Conservation (phyloP, 2,329 filamentous ascomycete species). For the Myriosclerotinia curreyana region DNA sequence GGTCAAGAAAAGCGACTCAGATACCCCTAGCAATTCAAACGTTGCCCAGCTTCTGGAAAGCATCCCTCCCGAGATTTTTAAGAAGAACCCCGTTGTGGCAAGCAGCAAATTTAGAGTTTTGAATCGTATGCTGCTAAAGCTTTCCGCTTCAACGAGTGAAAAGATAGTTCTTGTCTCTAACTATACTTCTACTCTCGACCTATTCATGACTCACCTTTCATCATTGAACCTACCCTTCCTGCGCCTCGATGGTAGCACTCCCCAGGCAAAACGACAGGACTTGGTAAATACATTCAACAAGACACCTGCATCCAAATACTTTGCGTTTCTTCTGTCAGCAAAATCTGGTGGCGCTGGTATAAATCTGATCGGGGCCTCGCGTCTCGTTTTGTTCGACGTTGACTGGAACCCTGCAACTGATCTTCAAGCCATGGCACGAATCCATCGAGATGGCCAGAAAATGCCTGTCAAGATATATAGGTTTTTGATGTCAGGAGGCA, state of each 20-base stretch:
- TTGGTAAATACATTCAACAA: constrained; percentile 70
- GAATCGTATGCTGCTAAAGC: constrained; percentile 60
- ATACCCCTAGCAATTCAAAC: constrained; percentile 33
- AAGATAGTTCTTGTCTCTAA: constrained; percentile 76
- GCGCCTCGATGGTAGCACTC: constrained; percentile 67
- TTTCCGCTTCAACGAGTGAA: constrained; percentile 60
- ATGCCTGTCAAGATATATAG: constrained; percentile 66
- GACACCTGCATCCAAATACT: constrained; percentile 51
- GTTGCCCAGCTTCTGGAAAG: constrained; percentile 48
- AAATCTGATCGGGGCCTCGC: constrained; percentile 68
- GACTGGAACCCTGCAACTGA: constrained; percentile 77
- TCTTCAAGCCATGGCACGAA: constrained; percentile 70
- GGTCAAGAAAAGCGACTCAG: constrained; percentile 46
- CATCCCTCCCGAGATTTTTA: constrained; percentile 54
- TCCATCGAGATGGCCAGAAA: constrained; percentile 70
- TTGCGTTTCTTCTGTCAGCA: constrained; percentile 69
- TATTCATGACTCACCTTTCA: constrained; percentile 59
- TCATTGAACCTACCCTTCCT: constrained; percentile 60
- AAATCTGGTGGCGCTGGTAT: constrained; percentile 69
- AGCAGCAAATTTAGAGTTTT: constrained; percentile 66
- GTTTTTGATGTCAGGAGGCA: constrained; percentile 62
- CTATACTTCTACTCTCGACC: constrained; percentile 68
- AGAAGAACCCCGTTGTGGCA: constrained; percentile 51
- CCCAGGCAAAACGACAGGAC: constrained; percentile 60
- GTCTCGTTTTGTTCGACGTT: constrained; percentile 68